Evolutionary conservation across 2,329 filamentous ascomycete species (phyloP).

Genomic region (Emydomyces testavorans): DNA sequence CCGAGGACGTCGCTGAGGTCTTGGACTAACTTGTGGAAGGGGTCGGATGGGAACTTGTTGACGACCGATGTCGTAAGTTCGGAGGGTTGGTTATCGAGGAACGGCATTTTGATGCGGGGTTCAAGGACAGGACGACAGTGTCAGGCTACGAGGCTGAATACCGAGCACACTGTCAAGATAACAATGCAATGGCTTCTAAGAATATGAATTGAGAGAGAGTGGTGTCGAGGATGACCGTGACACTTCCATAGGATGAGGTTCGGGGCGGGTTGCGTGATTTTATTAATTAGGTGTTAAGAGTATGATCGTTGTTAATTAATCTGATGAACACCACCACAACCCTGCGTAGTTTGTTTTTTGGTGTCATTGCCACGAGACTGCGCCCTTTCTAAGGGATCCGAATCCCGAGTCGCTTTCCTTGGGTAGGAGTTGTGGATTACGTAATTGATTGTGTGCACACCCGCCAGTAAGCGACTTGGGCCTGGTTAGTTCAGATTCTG

Average conservation of each 20-base stretch:
- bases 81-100: conserved; percentile 19
- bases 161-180: neutral
- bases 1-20: conserved; percentile 66
- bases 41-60: conserved; percentile 18
- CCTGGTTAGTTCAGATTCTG: no score
- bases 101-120: conserved; percentile 25
- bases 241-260: no score
- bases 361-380: neutral
- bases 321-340: neutral
- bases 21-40: conserved; percentile 59
- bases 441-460: neutral
- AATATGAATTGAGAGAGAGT: neutral
- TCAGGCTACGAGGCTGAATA: neutral
- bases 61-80: conserved; percentile 12
- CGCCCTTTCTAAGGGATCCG: neutral
- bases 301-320: no score
- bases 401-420: conserved; percentile 1
- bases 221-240: neutral
- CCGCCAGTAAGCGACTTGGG: neutral
- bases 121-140: neutral
- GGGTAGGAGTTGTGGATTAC: conserved; percentile 7
- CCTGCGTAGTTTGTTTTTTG: neutral
- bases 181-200: neutral
- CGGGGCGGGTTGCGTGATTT: no score
- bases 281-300: no score